phyloP scores from a whole-genome alignment of 768 basidiomycete genomes.

The Crassisporium funariophilum region DNA sequence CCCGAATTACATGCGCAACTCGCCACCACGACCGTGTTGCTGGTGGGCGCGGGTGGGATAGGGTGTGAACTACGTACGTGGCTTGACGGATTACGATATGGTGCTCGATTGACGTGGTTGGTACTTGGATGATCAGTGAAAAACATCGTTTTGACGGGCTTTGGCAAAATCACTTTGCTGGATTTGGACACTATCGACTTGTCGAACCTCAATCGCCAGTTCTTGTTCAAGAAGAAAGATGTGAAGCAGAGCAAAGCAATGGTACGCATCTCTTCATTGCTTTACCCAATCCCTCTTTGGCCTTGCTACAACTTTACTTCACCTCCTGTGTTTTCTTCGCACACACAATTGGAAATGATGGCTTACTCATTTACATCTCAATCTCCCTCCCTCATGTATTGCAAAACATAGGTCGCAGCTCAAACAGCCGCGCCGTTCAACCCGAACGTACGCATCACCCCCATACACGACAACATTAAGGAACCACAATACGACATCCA shows the following conservation, averaged over 20 bases:
- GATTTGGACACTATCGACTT: conserved; percentile 99
- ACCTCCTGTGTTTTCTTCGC: no score
- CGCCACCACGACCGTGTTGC: conserved; percentile 67
- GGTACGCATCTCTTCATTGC: conserved; percentile 43
- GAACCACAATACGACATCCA: conserved; percentile 85
- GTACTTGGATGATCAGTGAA: no score
- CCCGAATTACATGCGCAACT: conserved; percentile 64
- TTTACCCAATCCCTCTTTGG: neutral
- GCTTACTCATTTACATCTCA: no score
- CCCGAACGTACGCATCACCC: conserved; percentile 82
- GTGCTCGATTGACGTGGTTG: no score
- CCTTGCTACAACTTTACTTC: neutral
- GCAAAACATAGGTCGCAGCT: conserved; percentile 81
- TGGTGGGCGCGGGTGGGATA: conserved; percentile 96
- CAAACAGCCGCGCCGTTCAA: conserved; percentile 84
- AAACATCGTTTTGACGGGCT: conserved; percentile 91
- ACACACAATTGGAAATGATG: no score
- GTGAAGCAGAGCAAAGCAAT: conserved; percentile 96
- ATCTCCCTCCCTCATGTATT: no score
- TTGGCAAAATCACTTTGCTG: conserved; percentile 88
- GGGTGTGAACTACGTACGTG: conserved; percentile 90
- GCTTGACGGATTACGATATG: no score
- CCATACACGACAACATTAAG: conserved; percentile 95
- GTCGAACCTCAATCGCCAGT: conserved; percentile 96
- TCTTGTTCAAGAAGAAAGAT: conserved; percentile 95